Evolutionary conservation across 2,329 filamentous ascomycete species (phyloP).

Genomic region (Alternaria infectoria): DNA sequence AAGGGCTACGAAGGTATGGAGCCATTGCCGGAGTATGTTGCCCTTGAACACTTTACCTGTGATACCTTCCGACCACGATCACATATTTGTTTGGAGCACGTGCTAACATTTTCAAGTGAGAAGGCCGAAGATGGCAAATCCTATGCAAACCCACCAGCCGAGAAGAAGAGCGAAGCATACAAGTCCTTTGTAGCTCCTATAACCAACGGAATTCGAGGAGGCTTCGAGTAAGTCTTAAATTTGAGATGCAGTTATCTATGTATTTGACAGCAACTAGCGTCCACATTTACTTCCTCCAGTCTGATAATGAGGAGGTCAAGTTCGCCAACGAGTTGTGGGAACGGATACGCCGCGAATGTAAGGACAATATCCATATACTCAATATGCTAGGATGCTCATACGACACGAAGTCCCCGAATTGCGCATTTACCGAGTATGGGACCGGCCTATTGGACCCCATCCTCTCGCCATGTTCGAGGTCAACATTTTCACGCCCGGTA

Average conservation of each 20-base stretch:
- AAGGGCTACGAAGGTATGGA: slow-evolving; percentile 64
- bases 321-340: slow-evolving; percentile 79
- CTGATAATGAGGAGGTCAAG: slow-evolving; percentile 65
- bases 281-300: slow-evolving; percentile 80
- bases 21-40: slow-evolving; percentile 57
- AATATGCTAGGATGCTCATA: slow-evolving; percentile 5
- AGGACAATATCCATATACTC: slow-evolving; percentile 25
- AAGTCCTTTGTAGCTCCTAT: slow-evolving; percentile 72
- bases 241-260: not conserved
- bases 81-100: not conserved
- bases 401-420: slow-evolving; percentile 75
- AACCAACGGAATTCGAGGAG: slow-evolving; percentile 69
- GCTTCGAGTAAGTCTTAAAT: slow-evolving; percentile 66
- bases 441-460: slow-evolving; percentile 80
- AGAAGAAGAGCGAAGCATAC: slow-evolving; percentile 71
- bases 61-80: not conserved
- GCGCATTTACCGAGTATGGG: slow-evolving; percentile 79
- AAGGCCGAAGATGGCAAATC: slow-evolving; percentile 78
- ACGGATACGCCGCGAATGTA: slow-evolving; percentile 80
- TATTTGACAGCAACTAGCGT: slow-evolving; percentile 49
- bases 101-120: slow-evolving; percentile 53
- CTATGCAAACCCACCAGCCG: slow-evolving; percentile 69
- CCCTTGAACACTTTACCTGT: not conserved
- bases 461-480: slow-evolving; percentile 91
- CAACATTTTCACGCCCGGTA: slow-evolving; percentile 76